Conservation (phyloP, 176 grass and related monocot species). For the Tuctoria greenei region DNA sequence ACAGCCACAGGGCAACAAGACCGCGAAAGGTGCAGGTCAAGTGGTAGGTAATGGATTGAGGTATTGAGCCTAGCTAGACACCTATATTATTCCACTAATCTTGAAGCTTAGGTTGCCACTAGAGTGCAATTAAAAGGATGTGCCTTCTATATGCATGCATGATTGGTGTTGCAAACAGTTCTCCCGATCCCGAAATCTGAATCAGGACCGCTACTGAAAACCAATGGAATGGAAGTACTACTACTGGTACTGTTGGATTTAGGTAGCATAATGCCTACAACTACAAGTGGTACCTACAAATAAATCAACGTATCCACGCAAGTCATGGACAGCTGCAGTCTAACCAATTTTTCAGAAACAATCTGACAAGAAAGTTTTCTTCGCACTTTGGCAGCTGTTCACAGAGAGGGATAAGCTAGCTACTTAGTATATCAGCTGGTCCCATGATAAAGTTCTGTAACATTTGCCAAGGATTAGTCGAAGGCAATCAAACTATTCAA, state of each 20-base stretch:
- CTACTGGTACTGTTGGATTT: neutral
- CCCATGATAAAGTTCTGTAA: neutral
- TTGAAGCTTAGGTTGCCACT: slow-evolving; percentile 5
- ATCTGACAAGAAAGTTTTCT: neutral
- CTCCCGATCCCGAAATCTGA: neutral
- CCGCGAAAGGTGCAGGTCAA: neutral
- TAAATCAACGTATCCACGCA: neutral
- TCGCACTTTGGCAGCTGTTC: neutral
- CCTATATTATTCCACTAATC: neutral
- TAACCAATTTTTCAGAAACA: neutral
- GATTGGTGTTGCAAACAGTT: neutral
- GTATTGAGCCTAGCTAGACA: slow-evolving; percentile 2
- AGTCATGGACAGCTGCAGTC: neutral
- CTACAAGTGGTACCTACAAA: neutral
- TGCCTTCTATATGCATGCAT: neutral
- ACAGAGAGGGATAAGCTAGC: neutral
- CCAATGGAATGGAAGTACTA: neutral
- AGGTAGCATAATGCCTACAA: too few relatives aligned
- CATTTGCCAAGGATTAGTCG: too few relatives aligned
- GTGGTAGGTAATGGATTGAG: slow-evolving; percentile 21
- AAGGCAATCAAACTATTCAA: too few relatives aligned
- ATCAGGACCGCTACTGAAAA: neutral
- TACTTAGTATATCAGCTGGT: neutral
- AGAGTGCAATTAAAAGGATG: neutral
- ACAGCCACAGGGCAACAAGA: neutral